Percentiles rank a stretch among this genome's conserved stretches.
These are phyloP conservation scores for Aspergillaceae sp. DNA, from an alignment of 2,329 filamentous ascomycete genomes.

Conservation along the genomic window DNA sequence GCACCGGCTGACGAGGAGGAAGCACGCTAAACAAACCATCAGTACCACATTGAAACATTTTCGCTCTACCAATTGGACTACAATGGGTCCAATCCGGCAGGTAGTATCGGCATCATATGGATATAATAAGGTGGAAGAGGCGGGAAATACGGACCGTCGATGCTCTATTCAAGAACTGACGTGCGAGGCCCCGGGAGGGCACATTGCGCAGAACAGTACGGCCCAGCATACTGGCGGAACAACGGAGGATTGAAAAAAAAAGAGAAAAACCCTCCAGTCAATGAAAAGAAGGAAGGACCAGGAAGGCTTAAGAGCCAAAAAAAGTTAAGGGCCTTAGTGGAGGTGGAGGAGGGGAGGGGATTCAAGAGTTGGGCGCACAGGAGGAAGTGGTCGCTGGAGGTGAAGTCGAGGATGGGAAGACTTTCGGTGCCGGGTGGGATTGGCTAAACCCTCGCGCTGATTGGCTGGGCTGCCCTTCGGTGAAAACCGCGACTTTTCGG, in stretches of 20 bases:
- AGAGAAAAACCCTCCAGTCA: conserved; percentile 29
- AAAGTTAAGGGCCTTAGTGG: conserved; percentile 20
- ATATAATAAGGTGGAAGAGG: conserved; percentile 10
- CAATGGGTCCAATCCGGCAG: conserved; percentile 17
- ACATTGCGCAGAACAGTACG: conserved; percentile 82
- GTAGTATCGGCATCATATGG: conserved; percentile 4
- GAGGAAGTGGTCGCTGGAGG: conserved; percentile 25
- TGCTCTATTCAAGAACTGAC: conserved; percentile 62
- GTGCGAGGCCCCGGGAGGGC: conserved; percentile 72
- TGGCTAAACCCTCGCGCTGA: conserved; percentile 31
- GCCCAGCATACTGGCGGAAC: conserved; percentile 68
- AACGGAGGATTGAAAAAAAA: conserved; percentile 12
- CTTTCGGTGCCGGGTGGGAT: conserved; percentile 25
- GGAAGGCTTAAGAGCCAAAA: conserved; percentile 12
- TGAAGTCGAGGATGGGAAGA: conserved; percentile 29
- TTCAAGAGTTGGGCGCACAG: conserved; percentile 18
- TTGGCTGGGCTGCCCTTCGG: conserved; percentile 29
- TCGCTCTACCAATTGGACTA: conserved; percentile 2
- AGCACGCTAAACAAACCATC: conserved; percentile 44
- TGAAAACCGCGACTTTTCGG: conserved; percentile 32
- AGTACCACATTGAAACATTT: conserved; percentile 8
- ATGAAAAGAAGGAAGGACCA: conserved; percentile 15
- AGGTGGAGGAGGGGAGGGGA: conserved; percentile 20
- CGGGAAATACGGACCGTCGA: conserved; percentile 61
- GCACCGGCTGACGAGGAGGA: conserved; percentile 63